phyloP scores from a whole-genome alignment of 2,329 filamentous ascomycete species.

The Ascochyta rabiei region DNA sequence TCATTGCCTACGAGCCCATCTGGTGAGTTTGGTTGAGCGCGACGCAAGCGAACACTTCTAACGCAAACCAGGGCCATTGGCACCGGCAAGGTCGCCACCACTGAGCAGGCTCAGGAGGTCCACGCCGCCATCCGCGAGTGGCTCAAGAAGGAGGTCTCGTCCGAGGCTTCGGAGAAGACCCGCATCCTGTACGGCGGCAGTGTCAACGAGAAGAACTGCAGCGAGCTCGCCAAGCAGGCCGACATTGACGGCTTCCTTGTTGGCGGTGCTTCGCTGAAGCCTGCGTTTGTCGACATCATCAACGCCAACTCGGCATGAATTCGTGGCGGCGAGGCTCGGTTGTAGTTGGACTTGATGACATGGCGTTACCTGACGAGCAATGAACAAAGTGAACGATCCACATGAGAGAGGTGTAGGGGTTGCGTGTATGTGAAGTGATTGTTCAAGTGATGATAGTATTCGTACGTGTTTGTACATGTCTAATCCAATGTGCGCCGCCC shows the following conservation, averaged over 20 bases:
- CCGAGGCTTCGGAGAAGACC: constrained; percentile 81
- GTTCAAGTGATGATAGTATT: constrained; percentile 20
- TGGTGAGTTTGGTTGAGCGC: constrained; percentile 65
- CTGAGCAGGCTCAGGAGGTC: constrained; percentile 52
- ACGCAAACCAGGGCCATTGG: constrained; percentile 67
- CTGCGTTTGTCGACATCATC: constrained; percentile 80
- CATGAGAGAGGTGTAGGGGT: neutral
- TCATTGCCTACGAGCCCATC: constrained; percentile 98
- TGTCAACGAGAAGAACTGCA: constrained; percentile 98
- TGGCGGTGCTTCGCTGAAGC: constrained; percentile 95
- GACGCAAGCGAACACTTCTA: constrained; percentile 7
- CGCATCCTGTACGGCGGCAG: constrained; percentile 96
- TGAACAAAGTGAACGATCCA: constrained; percentile 11
- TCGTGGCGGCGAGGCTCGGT: constrained; percentile 41
- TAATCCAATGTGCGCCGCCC: constrained; percentile 24
- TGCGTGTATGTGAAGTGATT: neutral
- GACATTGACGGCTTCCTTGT: constrained; percentile 99
- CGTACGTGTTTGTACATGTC: constrained; percentile 33
- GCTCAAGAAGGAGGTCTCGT: constrained; percentile 76
- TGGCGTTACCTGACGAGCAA: constrained; percentile 12
- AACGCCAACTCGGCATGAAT: constrained; percentile 59
- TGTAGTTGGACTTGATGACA: constrained; percentile 39
- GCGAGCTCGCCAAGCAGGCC: constrained; percentile 84
- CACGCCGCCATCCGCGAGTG: constrained; percentile 84
- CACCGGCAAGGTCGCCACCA: constrained; percentile 68